Evolutionary conservation across 2,329 filamentous ascomycete species (phyloP), one percentile per base, ranked within the genome.

Genomic region (Fusarium verrucosum): DNA sequence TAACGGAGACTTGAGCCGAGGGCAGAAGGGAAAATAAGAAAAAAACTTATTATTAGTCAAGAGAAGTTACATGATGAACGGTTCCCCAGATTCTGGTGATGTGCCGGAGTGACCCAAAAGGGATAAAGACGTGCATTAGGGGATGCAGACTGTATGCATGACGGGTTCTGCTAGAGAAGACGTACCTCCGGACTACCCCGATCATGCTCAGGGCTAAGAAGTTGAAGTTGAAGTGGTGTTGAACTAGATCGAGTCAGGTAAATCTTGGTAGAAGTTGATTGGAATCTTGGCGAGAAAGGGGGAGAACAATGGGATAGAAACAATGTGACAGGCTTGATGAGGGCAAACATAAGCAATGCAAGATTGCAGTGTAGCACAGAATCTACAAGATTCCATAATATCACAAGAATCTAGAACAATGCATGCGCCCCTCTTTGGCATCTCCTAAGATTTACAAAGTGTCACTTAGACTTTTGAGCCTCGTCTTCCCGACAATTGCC

Each of bases 401-500:
- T 51, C 49, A 43, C 45, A 26, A 35, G 30, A 40, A 64, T 64
- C 47, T 40, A 38, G 47, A 45, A 45, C 57, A 43, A 61, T 50
- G 55, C 35, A 22, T 62, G 30, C 58, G 28, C 25, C 56, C 38
- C 32, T 37, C 25, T 50, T 59, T 59, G 59, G 60, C 59, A 64
- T 54, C 60, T 59, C 60, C 53, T 47, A 41, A 32, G 37, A 38
- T n/a, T 33, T 19, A 30, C 26, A n/a, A n/a, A n/a, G n/a, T n/a
- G 26, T 28, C 13, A 28, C 28, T n/a, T n/a, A n/a, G 28, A 13
- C 13, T 30, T 30, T 66, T 59, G 51, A 60, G 44, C 63, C 63
- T 66, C 53, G 26, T 64, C 63, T 66, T 64, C 63, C 63, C 63
- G 63, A 67, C 45, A 67, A 60, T 60, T 66, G 63, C 63, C 63